Percentiles rank a stretch among this genome's conserved stretches.
Conservation (phyloP, 805 yeast genomes). For the Hanseniaspora jakobsenii region DNA sequence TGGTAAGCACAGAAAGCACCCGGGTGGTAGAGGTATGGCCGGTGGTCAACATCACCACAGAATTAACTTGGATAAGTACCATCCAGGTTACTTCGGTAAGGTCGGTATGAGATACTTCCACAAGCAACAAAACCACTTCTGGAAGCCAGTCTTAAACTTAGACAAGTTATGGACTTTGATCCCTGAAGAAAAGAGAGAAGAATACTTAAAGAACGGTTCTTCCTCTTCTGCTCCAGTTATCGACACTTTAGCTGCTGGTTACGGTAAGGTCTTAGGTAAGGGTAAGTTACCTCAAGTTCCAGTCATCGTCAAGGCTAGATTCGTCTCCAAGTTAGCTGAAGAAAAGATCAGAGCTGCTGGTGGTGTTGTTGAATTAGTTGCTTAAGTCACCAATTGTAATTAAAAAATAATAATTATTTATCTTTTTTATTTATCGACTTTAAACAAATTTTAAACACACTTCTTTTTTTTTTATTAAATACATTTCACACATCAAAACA, state of each 20-base stretch:
- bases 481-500: background rate
- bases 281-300: conserved; percentile 97
- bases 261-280: conserved; percentile 99
- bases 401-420: conserved; percentile 9
- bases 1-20: conserved; percentile 99
- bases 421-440: conserved; percentile 15
- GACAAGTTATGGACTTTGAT: conserved; percentile 98
- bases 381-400: conserved; percentile 42
- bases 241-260: conserved; percentile 98
- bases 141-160: conserved; percentile 96
- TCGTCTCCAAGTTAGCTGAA: conserved; percentile 97
- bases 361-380: conserved; percentile 99
- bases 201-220: conserved; percentile 73
- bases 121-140: conserved; percentile 85
- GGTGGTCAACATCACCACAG: conserved; percentile 99
- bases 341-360: conserved; percentile 99
- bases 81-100: conserved; percentile 99
- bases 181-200: conserved; percentile 87
- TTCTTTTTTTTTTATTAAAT: background rate
- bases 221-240: conserved; percentile 94
- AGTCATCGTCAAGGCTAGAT: conserved; percentile 98
- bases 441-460: conserved; percentile 7
- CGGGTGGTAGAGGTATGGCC: conserved; percentile 99
- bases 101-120: conserved; percentile 99
- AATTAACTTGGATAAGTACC: conserved; percentile 99